A percentile compares a stretch with the other conserved stretches of the same genome.
phyloP scores from a whole-genome alignment of 179 eudicot species.

The Silene noctiflora region DNA sequence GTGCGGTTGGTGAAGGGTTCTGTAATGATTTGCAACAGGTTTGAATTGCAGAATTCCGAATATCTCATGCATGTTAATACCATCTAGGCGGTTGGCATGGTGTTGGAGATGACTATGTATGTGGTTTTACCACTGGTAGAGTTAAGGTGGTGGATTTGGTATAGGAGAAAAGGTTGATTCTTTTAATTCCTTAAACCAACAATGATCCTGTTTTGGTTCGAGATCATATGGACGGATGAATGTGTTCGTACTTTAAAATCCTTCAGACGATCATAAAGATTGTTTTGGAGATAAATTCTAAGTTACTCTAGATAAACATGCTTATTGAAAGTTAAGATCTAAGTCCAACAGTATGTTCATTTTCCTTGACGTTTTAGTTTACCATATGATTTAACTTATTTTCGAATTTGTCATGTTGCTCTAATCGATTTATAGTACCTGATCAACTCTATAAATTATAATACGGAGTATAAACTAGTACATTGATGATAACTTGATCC shows the following conservation, averaged over 20 bases:
- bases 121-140: background rate
- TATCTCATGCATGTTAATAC: background rate
- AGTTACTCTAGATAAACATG: background rate
- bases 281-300: background rate
- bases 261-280: background rate
- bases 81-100: background rate
- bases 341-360: background rate
- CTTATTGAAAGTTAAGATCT: background rate
- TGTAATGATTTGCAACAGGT: too few relatives aligned
- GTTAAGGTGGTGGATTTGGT: background rate
- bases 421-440: background rate
- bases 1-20: too few relatives aligned
- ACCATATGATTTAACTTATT: too few relatives aligned
- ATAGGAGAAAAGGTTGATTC: too few relatives aligned
- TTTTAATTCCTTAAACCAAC: background rate
- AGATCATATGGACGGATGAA: background rate
- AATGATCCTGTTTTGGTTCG: background rate
- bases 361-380: too few relatives aligned
- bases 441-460: background rate
- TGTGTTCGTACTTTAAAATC: background rate
- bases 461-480: too few relatives aligned
- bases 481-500: too few relatives aligned
- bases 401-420: background rate
- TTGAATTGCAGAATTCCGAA: too few relatives aligned
- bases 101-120: background rate